Evolutionary conservation across 352 stramenopile species (phyloP).

Genomic region (Globisporangium cystogenes): DNA sequence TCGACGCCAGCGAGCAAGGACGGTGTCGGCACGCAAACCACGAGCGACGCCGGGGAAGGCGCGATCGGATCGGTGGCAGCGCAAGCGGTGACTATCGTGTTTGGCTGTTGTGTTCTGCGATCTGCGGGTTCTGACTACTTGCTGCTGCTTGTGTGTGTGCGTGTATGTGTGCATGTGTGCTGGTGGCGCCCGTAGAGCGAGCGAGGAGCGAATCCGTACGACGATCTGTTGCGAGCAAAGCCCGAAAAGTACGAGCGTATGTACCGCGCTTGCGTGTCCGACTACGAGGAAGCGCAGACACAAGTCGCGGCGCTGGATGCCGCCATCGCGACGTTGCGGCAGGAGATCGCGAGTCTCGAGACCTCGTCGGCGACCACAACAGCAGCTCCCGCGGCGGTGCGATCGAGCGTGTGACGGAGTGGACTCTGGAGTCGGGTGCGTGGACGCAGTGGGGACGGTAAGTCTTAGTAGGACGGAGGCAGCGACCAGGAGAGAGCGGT

Average conservation of each 20-base stretch:
- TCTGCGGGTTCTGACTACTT: not conserved
- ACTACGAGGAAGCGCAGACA: conserved; percentile 7
- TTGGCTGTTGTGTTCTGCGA: not conserved
- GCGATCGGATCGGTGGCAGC: not conserved
- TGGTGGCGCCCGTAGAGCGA: not conserved
- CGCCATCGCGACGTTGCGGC: conserved; percentile 4
- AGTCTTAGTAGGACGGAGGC: no score
- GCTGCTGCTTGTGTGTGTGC: not conserved
- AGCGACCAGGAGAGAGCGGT: no score
- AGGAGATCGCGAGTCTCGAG: conserved; percentile 12
- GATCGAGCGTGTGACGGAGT: not conserved
- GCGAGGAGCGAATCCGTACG: not conserved
- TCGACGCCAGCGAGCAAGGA: not conserved
- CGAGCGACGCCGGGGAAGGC: not conserved
- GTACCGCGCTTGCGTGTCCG: conserved; percentile 3
- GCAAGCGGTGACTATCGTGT: not conserved
- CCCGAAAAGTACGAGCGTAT: conserved; percentile 6
- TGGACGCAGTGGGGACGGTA: not conserved
- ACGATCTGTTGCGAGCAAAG: not conserved
- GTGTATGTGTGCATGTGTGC: no score
- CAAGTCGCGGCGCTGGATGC: conserved; percentile 8
- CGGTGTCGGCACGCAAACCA: not conserved
- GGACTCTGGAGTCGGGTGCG: not conserved
- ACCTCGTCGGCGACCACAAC: not conserved
- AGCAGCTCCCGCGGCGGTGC: not conserved